phyloP scores from a whole-genome alignment of 2,329 filamentous ascomycete genomes.

The Fusarium protoensiforme region DNA sequence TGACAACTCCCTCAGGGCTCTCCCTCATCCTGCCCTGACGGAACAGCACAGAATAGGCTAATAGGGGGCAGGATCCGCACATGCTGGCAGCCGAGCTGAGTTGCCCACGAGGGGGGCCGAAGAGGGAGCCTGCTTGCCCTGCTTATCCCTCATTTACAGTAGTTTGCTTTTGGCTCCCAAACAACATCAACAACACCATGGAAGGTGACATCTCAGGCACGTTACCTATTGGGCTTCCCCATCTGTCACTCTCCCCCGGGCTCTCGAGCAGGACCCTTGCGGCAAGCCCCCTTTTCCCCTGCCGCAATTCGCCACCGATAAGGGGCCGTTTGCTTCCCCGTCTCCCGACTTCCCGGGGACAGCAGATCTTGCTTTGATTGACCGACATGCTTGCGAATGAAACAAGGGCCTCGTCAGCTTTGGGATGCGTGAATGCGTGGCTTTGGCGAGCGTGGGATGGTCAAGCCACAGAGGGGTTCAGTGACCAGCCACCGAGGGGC shows the following conservation, averaged over 20 bases:
- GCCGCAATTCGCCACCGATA: conserved; percentile 37
- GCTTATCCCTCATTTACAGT: conserved; percentile 9
- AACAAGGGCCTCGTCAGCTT: conserved; percentile 43
- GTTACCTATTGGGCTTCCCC: conserved; percentile 26
- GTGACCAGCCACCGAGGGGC: conserved; percentile 30
- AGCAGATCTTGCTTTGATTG: conserved; percentile 32
- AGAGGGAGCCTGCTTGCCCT: conserved; percentile 18
- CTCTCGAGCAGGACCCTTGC: conserved; percentile 11
- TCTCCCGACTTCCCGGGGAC: conserved; percentile 19
- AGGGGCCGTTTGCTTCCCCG: conserved; percentile 23
- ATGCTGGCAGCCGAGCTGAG: conserved; percentile 19
- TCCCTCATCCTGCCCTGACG: conserved; percentile 27
- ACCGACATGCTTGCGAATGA: conserved; percentile 29
- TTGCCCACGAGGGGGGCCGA: conserved; percentile 8
- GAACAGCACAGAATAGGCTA: conserved; percentile 25
- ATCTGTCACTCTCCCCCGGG: conserved; percentile 1
- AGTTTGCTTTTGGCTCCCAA: conserved; percentile 24
- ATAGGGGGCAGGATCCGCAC: conserved; percentile 33
- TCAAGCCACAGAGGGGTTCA: conserved; percentile 34
- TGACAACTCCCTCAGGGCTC: conserved; percentile 36
- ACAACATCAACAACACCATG: conserved; percentile 26
- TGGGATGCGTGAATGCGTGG: conserved; percentile 19
- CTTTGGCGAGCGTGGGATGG: conserved; percentile 15
- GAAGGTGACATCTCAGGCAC: conserved; percentile 21
- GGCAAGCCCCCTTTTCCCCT: conserved; percentile 28